Evolutionary conservation across 129 eudicot genomes (phyloP).

Genomic region (Lonicera japonica): DNA sequence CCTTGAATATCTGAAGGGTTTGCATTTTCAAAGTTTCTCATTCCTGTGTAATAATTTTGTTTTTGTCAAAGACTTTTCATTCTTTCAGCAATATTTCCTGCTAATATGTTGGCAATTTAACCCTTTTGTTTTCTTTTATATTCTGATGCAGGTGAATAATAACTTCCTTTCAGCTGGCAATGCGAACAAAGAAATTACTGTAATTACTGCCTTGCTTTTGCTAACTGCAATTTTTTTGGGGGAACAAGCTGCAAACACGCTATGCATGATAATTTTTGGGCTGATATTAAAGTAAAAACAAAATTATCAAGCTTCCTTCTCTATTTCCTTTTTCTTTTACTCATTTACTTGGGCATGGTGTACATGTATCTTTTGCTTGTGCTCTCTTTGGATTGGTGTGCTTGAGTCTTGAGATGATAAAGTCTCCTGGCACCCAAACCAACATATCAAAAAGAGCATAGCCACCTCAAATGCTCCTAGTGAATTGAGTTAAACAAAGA

Average conservation of each 20-base stretch:
- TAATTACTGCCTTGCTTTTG: constrained; percentile 21
- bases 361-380: no score
- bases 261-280: background rate
- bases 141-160: constrained; percentile 71
- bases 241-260: background rate
- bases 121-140: constrained; percentile 6
- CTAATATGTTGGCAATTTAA: background rate
- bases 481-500: no score
- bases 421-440: background rate
- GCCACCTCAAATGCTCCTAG: no score
- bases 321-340: no score
- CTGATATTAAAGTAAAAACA: no score
- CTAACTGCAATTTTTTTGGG: constrained; percentile 7
- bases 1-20: background rate
- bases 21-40: background rate
- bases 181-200: constrained; percentile 81
- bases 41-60: no score
- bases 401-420: background rate
- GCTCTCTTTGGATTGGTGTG: no score
- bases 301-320: no score
- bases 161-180: constrained; percentile 90
- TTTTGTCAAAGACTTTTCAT: background rate
- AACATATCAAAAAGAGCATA: background rate
- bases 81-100: background rate
- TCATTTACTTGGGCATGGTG: no score